phyloP scores from a whole-genome alignment of 352 stramenopile genomes.

The Ophiocytium majus region DNA sequence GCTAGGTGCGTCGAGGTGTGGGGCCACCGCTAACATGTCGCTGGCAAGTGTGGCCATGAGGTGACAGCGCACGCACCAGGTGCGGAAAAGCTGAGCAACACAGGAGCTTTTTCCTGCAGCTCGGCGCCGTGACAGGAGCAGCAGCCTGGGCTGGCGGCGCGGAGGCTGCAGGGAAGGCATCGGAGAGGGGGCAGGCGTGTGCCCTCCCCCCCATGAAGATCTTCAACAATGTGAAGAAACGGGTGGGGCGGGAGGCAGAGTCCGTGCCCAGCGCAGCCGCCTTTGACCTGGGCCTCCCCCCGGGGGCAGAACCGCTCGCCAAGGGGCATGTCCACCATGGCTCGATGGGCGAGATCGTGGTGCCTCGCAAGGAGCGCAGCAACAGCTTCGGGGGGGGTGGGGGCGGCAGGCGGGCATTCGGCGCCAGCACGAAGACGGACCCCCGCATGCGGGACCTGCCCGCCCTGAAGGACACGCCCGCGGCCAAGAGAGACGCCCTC shows the following conservation, averaged over 20 bases:
- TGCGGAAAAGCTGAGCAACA: too few species aligned
- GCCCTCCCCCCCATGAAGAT: slow-evolving; percentile 17
- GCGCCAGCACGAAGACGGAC: not conserved
- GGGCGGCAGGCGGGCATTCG: not conserved
- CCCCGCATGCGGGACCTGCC: slow-evolving; percentile 16
- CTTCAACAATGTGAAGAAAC: slow-evolving; percentile 28
- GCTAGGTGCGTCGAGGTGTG: too few species aligned
- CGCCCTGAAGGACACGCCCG: slow-evolving; percentile 30
- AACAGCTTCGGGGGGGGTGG: not conserved
- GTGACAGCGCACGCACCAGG: too few species aligned
- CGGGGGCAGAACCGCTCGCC: not conserved
- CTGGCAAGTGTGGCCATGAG: too few species aligned
- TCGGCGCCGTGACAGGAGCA: too few species aligned
- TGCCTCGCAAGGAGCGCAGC: not conserved
- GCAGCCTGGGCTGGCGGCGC: too few species aligned
- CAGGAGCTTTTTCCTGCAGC: too few species aligned
- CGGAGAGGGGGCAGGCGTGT: not conserved
- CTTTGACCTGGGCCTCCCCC: not conserved
- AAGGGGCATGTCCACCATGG: not conserved
- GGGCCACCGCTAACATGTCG: too few species aligned
- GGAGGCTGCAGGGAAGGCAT: too few species aligned
- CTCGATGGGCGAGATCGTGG: not conserved
- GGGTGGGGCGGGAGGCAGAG: slow-evolving; percentile 12
- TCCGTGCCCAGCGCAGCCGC: not conserved
- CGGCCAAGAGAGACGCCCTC: slow-evolving; percentile 58